Evolutionary conservation across 208 protist genomes (phyloP), one percentile per base, ranked within the genome.

Genomic region (Acanthamoeba lenticulata): DNA sequence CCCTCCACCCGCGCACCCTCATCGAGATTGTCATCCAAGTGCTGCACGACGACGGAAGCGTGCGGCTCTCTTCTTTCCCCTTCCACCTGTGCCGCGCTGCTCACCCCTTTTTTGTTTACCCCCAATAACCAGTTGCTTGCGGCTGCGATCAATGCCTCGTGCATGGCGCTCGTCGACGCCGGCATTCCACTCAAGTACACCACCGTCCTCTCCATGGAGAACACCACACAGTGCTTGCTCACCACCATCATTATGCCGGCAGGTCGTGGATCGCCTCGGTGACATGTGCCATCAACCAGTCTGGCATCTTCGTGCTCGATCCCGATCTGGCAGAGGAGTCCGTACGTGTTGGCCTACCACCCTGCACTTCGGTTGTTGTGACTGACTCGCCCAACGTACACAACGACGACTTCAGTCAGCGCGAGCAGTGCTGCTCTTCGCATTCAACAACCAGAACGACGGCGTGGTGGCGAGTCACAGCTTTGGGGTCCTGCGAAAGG

Each of bases 1-100:
- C 85, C 32, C 85, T 91, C 85, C 85, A 91, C 38, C 85, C 85
- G 19, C 85, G 85, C 45, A 91, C 85, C 36, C 55, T 91, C 52
- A 91, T 91, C 13, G 57, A 91, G 21, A 72, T 91, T 38, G 85
- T 91, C 85, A 45, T 91, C 55, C 85, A 91, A 69, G 85, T 91
- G 34, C 85, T 91, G 34, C 42, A 91, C 85, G 34, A 91, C 38
- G 85, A 91, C 29, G 85, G 85, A n/a, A 47, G 85, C 38, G 85
- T 91, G 72, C 34, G 44, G 19, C 52, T 21, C 19, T 60, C 1
- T 69, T 27, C 60, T 1, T n/a, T 3, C 27, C 5, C 11, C 27
- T 1, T 21, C 52, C 52, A 60, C 52, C n/a, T n/a, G n/a, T n/a
- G n/a, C n/a, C 34, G 15, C 13, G n/a, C 21, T 88, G 6, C 7